Evolutionary conservation across 2,329 filamentous ascomycete species (phyloP).

Genomic region (Pochonia chlamydosporia): DNA sequence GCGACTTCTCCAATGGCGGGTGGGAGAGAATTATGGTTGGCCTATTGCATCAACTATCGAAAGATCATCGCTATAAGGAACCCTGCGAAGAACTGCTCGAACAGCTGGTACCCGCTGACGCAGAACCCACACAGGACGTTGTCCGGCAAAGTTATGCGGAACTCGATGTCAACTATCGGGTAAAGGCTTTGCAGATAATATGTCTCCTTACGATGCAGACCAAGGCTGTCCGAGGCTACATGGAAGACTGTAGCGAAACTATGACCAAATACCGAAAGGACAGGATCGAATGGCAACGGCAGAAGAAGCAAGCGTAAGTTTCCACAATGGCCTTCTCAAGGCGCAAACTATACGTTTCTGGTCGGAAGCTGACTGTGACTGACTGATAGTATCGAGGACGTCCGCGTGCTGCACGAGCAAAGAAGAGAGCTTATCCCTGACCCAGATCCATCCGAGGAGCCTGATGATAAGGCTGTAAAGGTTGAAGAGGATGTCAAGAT

Average conservation of each 20-base stretch:
- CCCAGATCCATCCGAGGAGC: conserved; percentile 61
- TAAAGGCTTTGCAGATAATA: conserved; percentile 76
- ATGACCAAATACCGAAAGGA: conserved; percentile 95
- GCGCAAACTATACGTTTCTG: background rate
- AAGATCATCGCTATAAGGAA: conserved; percentile 62
- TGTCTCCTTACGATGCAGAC: conserved; percentile 83
- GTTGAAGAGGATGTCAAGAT: conserved; percentile 55
- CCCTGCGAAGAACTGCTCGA: conserved; percentile 73
- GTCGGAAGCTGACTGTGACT: conserved; percentile 3
- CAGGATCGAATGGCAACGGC: conserved; percentile 86
- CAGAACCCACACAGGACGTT: conserved; percentile 69
- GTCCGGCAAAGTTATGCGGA: conserved; percentile 65
- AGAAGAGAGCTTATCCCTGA: conserved; percentile 67
- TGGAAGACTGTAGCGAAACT: conserved; percentile 86
- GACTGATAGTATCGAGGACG: conserved; percentile 56
- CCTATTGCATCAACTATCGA: conserved; percentile 77
- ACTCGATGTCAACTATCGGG: conserved; percentile 77
- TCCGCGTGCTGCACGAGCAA: conserved; percentile 65
- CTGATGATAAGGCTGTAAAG: conserved; percentile 38
- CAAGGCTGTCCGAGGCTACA: conserved; percentile 77
- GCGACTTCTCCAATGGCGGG: conserved; percentile 80
- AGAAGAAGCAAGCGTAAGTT: conserved; percentile 61
- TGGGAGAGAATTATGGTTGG: conserved; percentile 91
- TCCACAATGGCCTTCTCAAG: too few relatives aligned
- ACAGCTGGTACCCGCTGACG: conserved; percentile 72